Evolutionary conservation across 179 eudicot genomes (phyloP).

Genomic region (Camellia oleifera): DNA sequence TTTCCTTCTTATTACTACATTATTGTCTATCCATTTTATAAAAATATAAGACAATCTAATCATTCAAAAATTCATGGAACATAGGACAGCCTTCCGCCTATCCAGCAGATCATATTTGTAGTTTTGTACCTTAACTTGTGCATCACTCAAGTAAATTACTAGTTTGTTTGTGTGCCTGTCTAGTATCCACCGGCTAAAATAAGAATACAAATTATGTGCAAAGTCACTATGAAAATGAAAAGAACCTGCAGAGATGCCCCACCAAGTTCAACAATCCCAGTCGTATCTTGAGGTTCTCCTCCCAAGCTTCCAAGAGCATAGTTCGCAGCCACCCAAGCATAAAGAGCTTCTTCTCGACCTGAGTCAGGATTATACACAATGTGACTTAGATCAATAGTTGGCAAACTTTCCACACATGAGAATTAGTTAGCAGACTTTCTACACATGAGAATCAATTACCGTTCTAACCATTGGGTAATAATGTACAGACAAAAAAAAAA

Average conservation of each 20-base stretch:
- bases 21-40: not conserved
- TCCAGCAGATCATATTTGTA: not conserved
- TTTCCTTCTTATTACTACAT: not conserved
- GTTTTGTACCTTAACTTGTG: not conserved
- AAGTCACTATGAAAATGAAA: slow-evolving; percentile 13
- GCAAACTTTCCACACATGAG: not conserved
- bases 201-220: not conserved
- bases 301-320: slow-evolving; percentile 54
- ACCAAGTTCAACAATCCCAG: slow-evolving; percentile 47
- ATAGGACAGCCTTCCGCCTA: not conserved
- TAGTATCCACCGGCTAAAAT: not conserved
- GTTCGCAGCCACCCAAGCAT: slow-evolving; percentile 53
- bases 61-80: not conserved
- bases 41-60: not conserved
- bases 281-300: slow-evolving; percentile 39
- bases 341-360: slow-evolving; percentile 47
- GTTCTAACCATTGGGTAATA: not conserved
- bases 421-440: too few species aligned
- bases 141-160: not conserved
- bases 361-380: slow-evolving; percentile 7
- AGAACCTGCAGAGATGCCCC: slow-evolving; percentile 53
- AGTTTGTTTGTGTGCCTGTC: not conserved
- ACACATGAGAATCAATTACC: not conserved
- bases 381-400: slow-evolving; percentile 6
- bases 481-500: not conserved